Conservation (phyloP, 192 early-diverging fungal species). For the Entomortierella lignicola region DNA sequence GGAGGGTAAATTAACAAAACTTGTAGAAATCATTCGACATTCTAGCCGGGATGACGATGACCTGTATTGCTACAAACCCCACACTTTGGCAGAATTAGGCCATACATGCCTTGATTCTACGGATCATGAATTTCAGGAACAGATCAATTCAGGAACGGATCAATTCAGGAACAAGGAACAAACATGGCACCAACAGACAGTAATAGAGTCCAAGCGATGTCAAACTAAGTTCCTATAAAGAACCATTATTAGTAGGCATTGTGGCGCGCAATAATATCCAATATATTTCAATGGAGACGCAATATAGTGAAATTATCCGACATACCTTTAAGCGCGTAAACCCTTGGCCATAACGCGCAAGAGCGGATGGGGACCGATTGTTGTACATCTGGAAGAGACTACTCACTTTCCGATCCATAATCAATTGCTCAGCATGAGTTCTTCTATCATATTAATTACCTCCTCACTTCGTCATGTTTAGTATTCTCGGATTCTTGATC, state of each 20-base stretch:
- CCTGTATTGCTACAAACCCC: too few species aligned
- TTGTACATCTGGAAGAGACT: too few species aligned
- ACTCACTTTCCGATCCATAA: neutral
- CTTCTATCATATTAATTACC: neutral
- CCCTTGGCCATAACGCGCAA: too few species aligned
- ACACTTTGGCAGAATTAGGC: neutral
- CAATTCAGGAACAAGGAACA: neutral
- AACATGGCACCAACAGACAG: too few species aligned
- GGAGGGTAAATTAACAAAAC: constrained; percentile 58
- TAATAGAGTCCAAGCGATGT: too few species aligned
- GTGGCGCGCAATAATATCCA: too few species aligned
- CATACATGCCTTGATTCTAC: neutral
- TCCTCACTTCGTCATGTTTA: constrained; percentile 27
- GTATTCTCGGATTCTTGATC: constrained; percentile 82
- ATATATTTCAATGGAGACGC: too few species aligned
- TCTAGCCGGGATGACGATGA: neutral
- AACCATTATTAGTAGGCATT: too few species aligned
- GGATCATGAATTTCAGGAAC: neutral
- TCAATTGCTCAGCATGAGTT: neutral
- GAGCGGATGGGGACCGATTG: too few species aligned
- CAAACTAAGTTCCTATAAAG: too few species aligned
- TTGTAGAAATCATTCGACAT: neutral
- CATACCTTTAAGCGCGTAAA: too few species aligned
- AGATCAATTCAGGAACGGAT: neutral
- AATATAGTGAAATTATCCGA: too few species aligned